Conservation (phyloP, 169 alveolate genomes). For the Eimeria praecox region DNA sequence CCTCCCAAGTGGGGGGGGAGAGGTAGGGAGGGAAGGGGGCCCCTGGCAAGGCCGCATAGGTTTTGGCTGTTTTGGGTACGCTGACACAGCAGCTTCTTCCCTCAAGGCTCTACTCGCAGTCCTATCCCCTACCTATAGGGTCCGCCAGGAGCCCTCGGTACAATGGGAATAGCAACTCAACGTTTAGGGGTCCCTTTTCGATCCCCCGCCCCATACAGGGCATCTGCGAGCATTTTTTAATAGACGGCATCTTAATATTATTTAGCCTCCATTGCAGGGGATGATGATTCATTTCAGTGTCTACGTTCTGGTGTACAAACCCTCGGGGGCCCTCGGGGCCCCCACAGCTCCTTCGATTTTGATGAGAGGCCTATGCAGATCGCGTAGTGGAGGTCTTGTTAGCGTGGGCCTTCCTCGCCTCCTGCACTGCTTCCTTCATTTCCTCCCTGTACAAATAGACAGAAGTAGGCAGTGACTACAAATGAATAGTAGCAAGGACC, state of each 20-base stretch:
- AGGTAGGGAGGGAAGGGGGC: not conserved
- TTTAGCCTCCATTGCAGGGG: not conserved
- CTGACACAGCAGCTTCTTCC: conserved; percentile 6
- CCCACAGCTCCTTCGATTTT: not conserved
- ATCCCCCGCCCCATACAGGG: not conserved
- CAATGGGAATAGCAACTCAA: not conserved
- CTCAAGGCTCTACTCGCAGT: not conserved
- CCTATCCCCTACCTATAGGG: not conserved
- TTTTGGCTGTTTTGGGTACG: not conserved
- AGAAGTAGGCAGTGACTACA: not conserved
- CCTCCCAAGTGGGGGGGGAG: not conserved
- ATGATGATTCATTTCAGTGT: not conserved
- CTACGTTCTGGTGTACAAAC: not conserved
- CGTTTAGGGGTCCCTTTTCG: not conserved
- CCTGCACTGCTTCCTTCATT: conserved; percentile 57
- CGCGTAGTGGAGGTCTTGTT: not conserved
- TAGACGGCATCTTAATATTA: not conserved
- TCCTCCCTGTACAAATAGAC: conserved; percentile 40
- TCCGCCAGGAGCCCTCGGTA: not conserved
- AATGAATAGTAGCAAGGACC: not conserved
- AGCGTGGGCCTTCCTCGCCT: conserved; percentile 17
- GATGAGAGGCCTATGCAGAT: not conserved
- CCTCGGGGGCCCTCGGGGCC: not conserved
- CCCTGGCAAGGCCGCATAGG: not conserved
- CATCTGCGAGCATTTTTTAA: conserved; percentile 16